Base-by-base conservation (phyloP, 371 early-diverging fungal genomes). In the Lichtheimia hyalospora region DNA sequence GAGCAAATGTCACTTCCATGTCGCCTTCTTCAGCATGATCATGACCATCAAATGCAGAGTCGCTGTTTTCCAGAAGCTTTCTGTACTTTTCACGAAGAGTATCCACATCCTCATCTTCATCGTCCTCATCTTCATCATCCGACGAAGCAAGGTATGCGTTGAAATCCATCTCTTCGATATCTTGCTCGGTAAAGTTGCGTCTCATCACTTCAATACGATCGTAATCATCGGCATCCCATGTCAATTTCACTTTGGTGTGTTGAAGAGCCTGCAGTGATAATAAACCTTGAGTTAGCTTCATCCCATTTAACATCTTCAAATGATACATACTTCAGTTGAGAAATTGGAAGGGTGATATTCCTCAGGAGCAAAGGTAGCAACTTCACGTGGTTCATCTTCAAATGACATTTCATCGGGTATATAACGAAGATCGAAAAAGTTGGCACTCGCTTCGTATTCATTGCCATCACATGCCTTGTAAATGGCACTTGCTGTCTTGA, bases 161-260 rank as follows among this genome's bases (percentile, higher is more conserved):
- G 65, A 97, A 97, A 68, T 98, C 95, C 85, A 96, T 88, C 5
- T 89, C 85, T 50, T 93, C 86, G n/a, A 97, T 52, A 44, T 97
- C 96, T 23, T 94, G 87, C 60, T 92, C 89, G 0, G 90, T 89
- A 65, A 97, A 93, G 51, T 88, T 87, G 44, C 90, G 87, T 10
- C 92, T 85, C 1, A 90, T 95, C 10, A 92, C 64, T 49, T 85
- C 82, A 14, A 87, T 78, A 42, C 98, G 87, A 44, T 92, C 91
- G 3, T 90, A 86, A 66, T 96, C 97, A 57, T 98, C 98, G 18
- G 90, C 88, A 57, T 99, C 99, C 99, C 99, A 99, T 0, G 96
- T 96, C 39, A 99, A 75, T 68, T 91, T 89, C 40, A 96, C 95
- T 50, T 91, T 93, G 13, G 96, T 92, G 70, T 94, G 93, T 77